These are phyloP conservation scores for Arabis hirsuta DNA, from an alignment of 345 rosid genomes.

Conservation along the genomic window DNA sequence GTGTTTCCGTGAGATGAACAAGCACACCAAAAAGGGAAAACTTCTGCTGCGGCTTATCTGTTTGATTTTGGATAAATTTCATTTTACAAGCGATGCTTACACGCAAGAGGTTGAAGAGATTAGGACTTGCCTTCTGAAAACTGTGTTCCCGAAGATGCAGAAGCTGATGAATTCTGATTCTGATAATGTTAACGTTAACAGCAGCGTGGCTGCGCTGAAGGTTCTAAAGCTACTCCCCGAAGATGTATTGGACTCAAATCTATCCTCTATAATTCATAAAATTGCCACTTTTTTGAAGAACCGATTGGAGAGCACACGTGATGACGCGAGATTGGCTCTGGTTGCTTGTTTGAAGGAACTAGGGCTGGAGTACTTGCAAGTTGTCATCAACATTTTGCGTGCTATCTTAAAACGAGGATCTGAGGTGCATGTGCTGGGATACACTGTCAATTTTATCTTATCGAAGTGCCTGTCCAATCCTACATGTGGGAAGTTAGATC, in stretches of 20 bases:
- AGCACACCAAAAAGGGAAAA: conserved; percentile 67
- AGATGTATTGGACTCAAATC: conserved; percentile 73
- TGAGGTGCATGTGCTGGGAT: conserved; percentile 89
- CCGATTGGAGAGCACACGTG: conserved; percentile 67
- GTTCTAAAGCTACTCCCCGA: conserved; percentile 85
- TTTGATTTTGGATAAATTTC: conserved; percentile 76
- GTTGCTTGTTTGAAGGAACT: conserved; percentile 90
- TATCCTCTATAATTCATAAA: conserved; percentile 74
- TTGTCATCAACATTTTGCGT: conserved; percentile 62
- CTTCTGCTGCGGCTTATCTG: conserved; percentile 68
- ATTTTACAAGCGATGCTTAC: conserved; percentile 53
- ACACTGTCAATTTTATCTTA: conserved; percentile 67
- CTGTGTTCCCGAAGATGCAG: conserved; percentile 72
- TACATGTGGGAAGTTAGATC: conserved; percentile 66
- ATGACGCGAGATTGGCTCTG: conserved; percentile 85
- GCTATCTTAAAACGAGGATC: conserved; percentile 79
- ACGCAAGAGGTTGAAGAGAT: conserved; percentile 54
- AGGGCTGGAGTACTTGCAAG: conserved; percentile 78
- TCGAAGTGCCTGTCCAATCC: conserved; percentile 55
- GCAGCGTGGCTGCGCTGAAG: conserved; percentile 76
- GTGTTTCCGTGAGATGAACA: conserved; percentile 73
- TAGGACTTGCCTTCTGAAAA: conserved; percentile 61
- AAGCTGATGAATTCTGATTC: conserved; percentile 63
- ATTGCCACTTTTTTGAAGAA: conserved; percentile 72
- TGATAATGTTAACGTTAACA: conserved; percentile 68